Base-by-base conservation (phyloP, 2,329 filamentous ascomycete species). In the Metarhizium album region DNA sequence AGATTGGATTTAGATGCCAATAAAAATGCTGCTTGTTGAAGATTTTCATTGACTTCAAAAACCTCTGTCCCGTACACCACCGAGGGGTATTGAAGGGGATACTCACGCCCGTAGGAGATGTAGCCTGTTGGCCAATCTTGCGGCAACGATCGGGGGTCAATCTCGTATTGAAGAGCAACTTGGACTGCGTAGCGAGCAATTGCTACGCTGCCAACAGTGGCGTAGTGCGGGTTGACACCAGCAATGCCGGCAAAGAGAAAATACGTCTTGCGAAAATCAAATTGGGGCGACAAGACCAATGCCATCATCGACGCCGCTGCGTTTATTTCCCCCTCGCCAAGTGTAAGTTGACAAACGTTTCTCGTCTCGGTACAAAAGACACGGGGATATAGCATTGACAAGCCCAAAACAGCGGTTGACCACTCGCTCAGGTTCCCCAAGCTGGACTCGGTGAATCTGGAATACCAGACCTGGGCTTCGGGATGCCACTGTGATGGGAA, bases 111-210 rank as follows among this genome's bases (percentile, higher is more conserved):
- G 59, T 80, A 82, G 1, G 83, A 76, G 29, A 89, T 72, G 62
- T 89, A 89, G 4, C 84, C 84, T 0, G 83, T 85, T 1, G 74
- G 69, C 66, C 76, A 87, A 63, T 82, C 82, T 2, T 62, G 60
- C 0, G 84, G 82, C 33, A 87, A 77, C 54, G 87, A 84, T 33
- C 85, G 77, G 1, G 78, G 69, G 58, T 89, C 85, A 54, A 90
- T 79, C 64, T 90, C 86, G 56, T 88, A 86, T 64, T 90, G 85
- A 49, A 89, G 70, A 0, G 82, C 84, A 2, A 88, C 84, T 61
- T 90, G 86, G 4, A 90, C 75, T 0, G 84, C 79, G 60, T 82
- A 90, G 22, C 79, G 76, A 37, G 82, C 77, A 49, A 90, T 79
- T 1, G 83, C 82, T 0, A 87, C 84, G 40, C 77, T 76, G 43